Percentiles rank a stretch among this genome's conserved stretches.
These are phyloP conservation scores for Linderina pennispora DNA, from an alignment of 192 early-diverging fungal genomes.

Conservation along the genomic window DNA sequence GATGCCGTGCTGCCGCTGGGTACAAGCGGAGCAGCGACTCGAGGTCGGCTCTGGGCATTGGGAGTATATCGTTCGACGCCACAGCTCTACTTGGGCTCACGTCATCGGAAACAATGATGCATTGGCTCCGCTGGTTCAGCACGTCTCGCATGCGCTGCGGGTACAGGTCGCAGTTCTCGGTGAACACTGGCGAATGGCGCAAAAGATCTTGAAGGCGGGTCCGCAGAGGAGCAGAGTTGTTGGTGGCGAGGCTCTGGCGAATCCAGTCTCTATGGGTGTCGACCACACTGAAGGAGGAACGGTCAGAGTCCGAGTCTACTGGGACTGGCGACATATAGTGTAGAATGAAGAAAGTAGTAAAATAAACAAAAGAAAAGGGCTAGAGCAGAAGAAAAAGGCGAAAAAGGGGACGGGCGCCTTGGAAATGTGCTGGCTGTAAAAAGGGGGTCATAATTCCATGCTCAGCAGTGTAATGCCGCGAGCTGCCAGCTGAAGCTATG, in stretches of 20 bases:
- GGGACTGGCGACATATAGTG: slow-evolving; percentile 19
- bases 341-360: not conserved
- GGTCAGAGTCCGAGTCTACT: slow-evolving; percentile 3
- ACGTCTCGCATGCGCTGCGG: slow-evolving; percentile 36
- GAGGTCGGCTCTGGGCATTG: slow-evolving; percentile 1
- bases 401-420: too few relatives aligned
- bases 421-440: too few relatives aligned
- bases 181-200: slow-evolving; percentile 25
- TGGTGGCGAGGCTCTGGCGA: too few relatives aligned
- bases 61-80: too few relatives aligned
- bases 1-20: slow-evolving; percentile 17
- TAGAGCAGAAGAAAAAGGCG: not conserved
- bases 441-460: too few relatives aligned
- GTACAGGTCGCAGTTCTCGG: slow-evolving; percentile 40
- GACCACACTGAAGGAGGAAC: not conserved
- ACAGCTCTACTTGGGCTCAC: not conserved
- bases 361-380: not conserved
- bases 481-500: too few relatives aligned
- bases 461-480: too few relatives aligned
- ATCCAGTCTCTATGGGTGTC: too few relatives aligned
- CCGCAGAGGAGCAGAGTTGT: too few relatives aligned
- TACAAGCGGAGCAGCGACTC: slow-evolving; percentile 18
- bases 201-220: slow-evolving; percentile 11
- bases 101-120: not conserved
- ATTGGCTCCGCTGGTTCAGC: slow-evolving; percentile 23